These are phyloP conservation scores for Fusarium sp. DNA, from an alignment of 2,329 filamentous ascomycete genomes.

Conservation along the genomic window DNA sequence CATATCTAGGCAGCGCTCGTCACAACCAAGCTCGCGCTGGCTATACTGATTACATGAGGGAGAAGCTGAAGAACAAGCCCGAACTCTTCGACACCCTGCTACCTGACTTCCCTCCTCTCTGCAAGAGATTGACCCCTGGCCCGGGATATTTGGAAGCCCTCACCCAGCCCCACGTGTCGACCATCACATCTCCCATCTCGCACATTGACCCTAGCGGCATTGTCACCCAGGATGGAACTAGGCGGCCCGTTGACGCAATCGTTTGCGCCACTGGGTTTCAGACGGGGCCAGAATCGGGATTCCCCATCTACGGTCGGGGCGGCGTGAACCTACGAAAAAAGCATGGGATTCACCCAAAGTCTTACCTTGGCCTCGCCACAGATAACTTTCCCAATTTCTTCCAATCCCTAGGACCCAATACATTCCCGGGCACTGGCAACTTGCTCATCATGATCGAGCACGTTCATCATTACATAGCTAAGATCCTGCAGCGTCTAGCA, in stretches of 20 bases:
- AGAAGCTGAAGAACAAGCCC: neutral
- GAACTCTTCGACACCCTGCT: neutral
- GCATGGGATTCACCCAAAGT: neutral
- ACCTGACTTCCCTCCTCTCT: neutral
- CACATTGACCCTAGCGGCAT: neutral
- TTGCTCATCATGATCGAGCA: conserved; percentile 14
- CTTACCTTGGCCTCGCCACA: neutral
- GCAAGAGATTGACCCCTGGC: neutral
- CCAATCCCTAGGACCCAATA: neutral
- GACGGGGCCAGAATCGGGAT: neutral
- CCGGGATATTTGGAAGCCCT: neutral
- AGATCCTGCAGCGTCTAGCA: neutral
- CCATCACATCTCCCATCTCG: neutral
- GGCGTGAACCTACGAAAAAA: neutral
- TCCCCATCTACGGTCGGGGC: neutral
- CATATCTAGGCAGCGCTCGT: neutral
- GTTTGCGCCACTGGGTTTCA: neutral
- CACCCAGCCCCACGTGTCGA: neutral
- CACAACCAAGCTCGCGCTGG: neutral
- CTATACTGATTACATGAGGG: neutral
- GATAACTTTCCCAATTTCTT: neutral
- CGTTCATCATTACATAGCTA: conserved; percentile 5
- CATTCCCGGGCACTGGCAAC: neutral
- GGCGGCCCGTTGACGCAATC: neutral
- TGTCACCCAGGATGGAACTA: neutral